Percentiles rank a stretch among this genome's conserved stretches.
phyloP scores from a whole-genome alignment of 2,329 filamentous ascomycete genomes.

The Talaromyces atroroseus region DNA sequence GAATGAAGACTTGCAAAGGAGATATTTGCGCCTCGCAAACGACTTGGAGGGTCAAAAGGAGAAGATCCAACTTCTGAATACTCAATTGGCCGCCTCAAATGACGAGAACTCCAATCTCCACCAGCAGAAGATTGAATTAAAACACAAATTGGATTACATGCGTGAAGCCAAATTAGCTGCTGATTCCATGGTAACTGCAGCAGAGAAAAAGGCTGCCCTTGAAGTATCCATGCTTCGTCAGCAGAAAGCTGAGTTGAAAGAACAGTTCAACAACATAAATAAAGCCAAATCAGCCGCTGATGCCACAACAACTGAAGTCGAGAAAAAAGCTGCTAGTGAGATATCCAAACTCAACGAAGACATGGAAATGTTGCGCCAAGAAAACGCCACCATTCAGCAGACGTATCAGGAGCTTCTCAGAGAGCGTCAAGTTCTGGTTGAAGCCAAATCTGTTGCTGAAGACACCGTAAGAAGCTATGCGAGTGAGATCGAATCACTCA shows the following conservation, averaged over 20 bases:
- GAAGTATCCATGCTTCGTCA: neutral
- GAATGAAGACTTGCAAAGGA: neutral
- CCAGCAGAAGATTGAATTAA: neutral
- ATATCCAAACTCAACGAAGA: neutral
- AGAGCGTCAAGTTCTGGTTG: neutral
- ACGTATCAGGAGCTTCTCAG: neutral
- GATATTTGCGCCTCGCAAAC: neutral
- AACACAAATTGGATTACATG: neutral
- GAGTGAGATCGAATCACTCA: neutral
- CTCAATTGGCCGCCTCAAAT: neutral
- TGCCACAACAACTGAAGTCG: neutral
- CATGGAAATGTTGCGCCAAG: neutral
- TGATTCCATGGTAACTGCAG: neutral
- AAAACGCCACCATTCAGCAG: neutral
- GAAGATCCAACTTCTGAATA: neutral
- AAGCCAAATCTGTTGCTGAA: neutral
- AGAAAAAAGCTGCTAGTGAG: neutral
- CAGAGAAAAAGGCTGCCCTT: neutral
- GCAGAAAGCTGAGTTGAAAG: neutral
- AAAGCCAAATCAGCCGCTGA: neutral
- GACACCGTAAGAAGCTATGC: neutral
- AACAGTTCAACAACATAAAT: neutral
- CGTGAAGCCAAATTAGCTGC: neutral
- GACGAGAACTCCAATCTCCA: conserved; percentile 1
- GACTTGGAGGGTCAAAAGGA: neutral